Conservation (phyloP, 2,329 filamentous ascomycete species). For the Conoideocrella luteorostrata region DNA sequence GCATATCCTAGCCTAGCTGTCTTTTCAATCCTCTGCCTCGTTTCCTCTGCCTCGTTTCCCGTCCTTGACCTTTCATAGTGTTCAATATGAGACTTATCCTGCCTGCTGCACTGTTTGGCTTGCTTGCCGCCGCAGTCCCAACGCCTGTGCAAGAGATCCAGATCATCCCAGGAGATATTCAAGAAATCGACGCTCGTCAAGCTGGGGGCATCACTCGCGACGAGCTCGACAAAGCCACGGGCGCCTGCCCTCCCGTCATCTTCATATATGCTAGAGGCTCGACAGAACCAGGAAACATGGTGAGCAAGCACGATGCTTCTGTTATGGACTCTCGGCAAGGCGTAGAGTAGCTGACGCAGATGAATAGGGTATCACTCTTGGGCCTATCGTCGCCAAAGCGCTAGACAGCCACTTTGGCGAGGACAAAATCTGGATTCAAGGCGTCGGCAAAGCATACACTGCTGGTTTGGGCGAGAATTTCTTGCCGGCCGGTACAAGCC, state of each 20-base stretch:
- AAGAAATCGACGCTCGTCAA: background rate
- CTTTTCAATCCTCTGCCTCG: too few species aligned
- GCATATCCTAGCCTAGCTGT: too few species aligned
- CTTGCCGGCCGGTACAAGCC: conserved; percentile 29
- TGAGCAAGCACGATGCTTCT: conserved; percentile 6
- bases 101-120: conserved; percentile 11
- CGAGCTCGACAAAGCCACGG: conserved; percentile 21
- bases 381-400: conserved; percentile 21
- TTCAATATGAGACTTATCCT: conserved; percentile 9
- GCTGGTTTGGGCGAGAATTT: conserved; percentile 30
- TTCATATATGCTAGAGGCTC: conserved; percentile 35
- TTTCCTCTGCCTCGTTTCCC: too few species aligned
- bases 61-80: too few species aligned
- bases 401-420: conserved; percentile 21
- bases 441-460: conserved; percentile 34
- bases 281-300: conserved; percentile 33
- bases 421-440: conserved; percentile 33
- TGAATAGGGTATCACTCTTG: conserved; percentile 15
- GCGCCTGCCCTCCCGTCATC: conserved; percentile 29
- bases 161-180: background rate
- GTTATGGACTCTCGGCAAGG: too few species aligned
- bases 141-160: background rate
- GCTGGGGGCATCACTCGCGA: conserved; percentile 11
- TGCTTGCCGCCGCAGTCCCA: conserved; percentile 10
- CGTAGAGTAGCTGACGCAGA: background rate